Evolutionary conservation across 768 basidiomycete genomes (phyloP), one percentile per base, ranked within the genome.

Genomic region (Harrya chromipes): DNA sequence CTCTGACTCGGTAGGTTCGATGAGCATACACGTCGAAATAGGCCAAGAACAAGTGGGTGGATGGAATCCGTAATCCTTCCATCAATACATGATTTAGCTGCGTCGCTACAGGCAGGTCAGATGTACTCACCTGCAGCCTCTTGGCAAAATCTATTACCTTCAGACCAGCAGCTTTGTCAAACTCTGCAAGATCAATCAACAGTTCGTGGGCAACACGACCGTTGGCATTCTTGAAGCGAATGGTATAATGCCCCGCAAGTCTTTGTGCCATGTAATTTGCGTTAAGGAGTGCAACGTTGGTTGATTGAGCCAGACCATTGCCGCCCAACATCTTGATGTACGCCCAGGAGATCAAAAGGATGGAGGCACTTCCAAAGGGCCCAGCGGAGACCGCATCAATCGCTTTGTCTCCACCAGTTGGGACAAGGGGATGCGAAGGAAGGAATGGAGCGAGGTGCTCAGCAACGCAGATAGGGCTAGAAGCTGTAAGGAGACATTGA

Each of bases 301-400:
- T 89, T 0, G 93, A 85, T 51, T 92, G 80, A 20, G 83, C 80
- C 23, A 99, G 80, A 7, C 97, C 97, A 47, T 82, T 74, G 8
- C 94, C 95, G 23, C 97, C 97, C n/a, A 99, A 82, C 97, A 99
- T 98, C 74, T 90, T 95, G 78, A 97, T 91, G 70, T 97, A 99
- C 12, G 97, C 95, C 94, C 95, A 98, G 0, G 94, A 97, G 61
- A 98, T 97, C 53, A 94, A 78, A 40, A 90, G 84, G 61, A 99
- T 94, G 7, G 92, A 94, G 3, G 97, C 90, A 56, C 92, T 94
- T 39, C 97, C 95, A 64, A 84, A 98, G 0, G 94, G 97, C 2
- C 89, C 93, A 0, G 90, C 90, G 9, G 95, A 83, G 40, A 98
- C 87, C 6, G 97, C 90, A 26, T 85, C 75, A 54, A 99, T 97